Percentiles rank a stretch among this genome's conserved stretches.
Evolutionary conservation across 371 early-diverging fungal genomes (phyloP).

Genomic region (Mortierella sp.): DNA sequence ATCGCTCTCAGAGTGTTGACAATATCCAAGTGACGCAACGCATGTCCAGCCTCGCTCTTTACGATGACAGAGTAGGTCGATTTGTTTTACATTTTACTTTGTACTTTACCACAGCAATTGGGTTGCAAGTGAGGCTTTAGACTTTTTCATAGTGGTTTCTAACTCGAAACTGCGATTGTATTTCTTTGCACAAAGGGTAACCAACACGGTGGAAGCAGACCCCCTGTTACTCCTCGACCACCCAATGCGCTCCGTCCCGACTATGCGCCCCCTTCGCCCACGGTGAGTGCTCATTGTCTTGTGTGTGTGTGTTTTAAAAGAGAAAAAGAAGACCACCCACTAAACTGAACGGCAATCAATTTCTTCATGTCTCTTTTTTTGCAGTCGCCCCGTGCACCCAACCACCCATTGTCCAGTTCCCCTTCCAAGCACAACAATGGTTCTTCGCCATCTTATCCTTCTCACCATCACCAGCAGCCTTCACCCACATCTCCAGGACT

Average conservation of each 20-base stretch:
- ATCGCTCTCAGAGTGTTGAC: conserved; percentile 49
- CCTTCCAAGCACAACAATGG: conserved; percentile 20
- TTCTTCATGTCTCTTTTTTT: conserved; percentile 1
- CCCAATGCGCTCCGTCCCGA: conserved; percentile 39
- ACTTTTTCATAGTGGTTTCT: no score
- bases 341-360: no score
- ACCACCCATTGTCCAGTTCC: conserved; percentile 33
- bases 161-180: no score
- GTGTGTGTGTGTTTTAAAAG: no score
- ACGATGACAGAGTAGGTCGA: conserved; percentile 37
- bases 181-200: conserved; percentile 12
- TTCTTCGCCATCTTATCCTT: not conserved
- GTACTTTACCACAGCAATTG: no score
- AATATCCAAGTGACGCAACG: conserved; percentile 38
- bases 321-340: no score
- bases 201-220: conserved; percentile 35
- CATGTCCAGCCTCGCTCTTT: conserved; percentile 39
- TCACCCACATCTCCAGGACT: conserved; percentile 37
- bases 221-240: conserved; percentile 33
- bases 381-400: conserved; percentile 41
- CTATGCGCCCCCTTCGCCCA: conserved; percentile 49
- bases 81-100: no score
- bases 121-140: no score
- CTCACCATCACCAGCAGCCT: conserved; percentile 27
- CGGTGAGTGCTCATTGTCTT: conserved; percentile 29